Evolutionary conservation across 2,329 filamentous ascomycete species (phyloP).

Genomic region (Graphilbum fragrans): DNA sequence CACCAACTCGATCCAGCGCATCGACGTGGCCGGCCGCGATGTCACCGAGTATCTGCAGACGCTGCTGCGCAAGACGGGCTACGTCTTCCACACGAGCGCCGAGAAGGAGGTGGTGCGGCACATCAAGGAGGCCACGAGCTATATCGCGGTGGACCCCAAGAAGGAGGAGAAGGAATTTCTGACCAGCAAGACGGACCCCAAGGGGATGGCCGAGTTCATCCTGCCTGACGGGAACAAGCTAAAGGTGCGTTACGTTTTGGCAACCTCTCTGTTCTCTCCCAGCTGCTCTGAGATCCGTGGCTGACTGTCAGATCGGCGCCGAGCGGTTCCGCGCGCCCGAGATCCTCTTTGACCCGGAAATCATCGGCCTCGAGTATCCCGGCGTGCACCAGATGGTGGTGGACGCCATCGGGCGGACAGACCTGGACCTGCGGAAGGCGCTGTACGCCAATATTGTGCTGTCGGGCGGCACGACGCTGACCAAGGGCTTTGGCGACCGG

Average conservation of each 20-base stretch:
- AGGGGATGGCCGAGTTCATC: constrained; percentile 74
- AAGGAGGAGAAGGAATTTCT: constrained; percentile 97
- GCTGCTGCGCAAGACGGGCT: constrained; percentile 79
- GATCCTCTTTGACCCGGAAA: constrained; percentile 93
- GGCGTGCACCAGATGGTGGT: constrained; percentile 97
- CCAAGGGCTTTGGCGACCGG: constrained; percentile 91
- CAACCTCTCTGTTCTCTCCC: neutral
- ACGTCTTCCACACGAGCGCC: constrained; percentile 92
- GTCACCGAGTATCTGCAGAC: constrained; percentile 93
- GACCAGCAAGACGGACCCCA: constrained; percentile 61
- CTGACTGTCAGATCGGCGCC: constrained; percentile 56
- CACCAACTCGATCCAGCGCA: constrained; percentile 85
- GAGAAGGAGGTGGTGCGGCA: constrained; percentile 98
- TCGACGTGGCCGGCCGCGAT: constrained; percentile 91
- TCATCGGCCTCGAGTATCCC: constrained; percentile 93
- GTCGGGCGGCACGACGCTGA: constrained; percentile 89
- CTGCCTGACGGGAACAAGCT: constrained; percentile 89
- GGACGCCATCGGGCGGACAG: constrained; percentile 87
- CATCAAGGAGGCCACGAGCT: constrained; percentile 92
- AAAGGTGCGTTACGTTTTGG: constrained; percentile 49
- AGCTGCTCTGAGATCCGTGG: too few relatives aligned
- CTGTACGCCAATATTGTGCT: constrained; percentile 96
- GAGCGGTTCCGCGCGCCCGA: constrained; percentile 94
- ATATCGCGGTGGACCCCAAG: constrained; percentile 80
- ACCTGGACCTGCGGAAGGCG: constrained; percentile 87